A percentile compares a stretch with the other conserved stretches of the same genome.
Conservation (phyloP, 352 stramenopile species). For the Globisporangium solare region DNA sequence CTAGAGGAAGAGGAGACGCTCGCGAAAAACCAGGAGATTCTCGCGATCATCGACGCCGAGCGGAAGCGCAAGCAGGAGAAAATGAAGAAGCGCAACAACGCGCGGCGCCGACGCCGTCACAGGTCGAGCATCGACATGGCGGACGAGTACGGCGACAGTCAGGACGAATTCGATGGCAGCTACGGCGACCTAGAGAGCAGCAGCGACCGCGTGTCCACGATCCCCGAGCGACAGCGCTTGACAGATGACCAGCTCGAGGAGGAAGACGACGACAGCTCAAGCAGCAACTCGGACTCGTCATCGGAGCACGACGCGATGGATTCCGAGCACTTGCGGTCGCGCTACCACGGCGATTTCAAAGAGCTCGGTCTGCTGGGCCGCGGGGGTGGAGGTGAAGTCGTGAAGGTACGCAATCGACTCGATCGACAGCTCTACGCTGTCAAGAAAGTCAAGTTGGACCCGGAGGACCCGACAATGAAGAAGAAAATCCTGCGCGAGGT, state of each 20-base stretch:
- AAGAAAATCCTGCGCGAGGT: slow-evolving; percentile 95
- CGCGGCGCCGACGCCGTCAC: slow-evolving; percentile 34
- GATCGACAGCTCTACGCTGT: slow-evolving; percentile 83
- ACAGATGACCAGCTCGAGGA: slow-evolving; percentile 16
- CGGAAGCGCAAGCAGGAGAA: slow-evolving; percentile 55
- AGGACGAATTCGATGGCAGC: slow-evolving; percentile 19
- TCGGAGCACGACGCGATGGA: slow-evolving; percentile 42
- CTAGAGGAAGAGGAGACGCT: slow-evolving; percentile 58
- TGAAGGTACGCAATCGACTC: slow-evolving; percentile 79
- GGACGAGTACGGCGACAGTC: slow-evolving; percentile 20
- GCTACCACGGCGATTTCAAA: slow-evolving; percentile 84
- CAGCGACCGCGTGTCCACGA: slow-evolving; percentile 33
- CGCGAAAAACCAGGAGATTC: slow-evolving; percentile 68
- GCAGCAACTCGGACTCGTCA: slow-evolving; percentile 23
- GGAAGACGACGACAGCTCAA: slow-evolving; percentile 11
- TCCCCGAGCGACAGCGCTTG: slow-evolving; percentile 28
- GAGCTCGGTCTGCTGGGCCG: slow-evolving; percentile 79
- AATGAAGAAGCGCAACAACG: slow-evolving; percentile 48
- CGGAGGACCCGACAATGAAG: slow-evolving; percentile 90
- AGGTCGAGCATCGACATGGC: slow-evolving; percentile 57
- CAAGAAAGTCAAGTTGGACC: slow-evolving; percentile 84
- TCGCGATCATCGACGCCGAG: slow-evolving; percentile 76
- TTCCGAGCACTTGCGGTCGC: slow-evolving; percentile 53
- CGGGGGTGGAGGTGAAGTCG: slow-evolving; percentile 77
- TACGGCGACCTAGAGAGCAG: slow-evolving; percentile 27